phyloP scores from a whole-genome alignment of 2,329 filamentous ascomycete species.

The Achaetomium macrosporum region DNA sequence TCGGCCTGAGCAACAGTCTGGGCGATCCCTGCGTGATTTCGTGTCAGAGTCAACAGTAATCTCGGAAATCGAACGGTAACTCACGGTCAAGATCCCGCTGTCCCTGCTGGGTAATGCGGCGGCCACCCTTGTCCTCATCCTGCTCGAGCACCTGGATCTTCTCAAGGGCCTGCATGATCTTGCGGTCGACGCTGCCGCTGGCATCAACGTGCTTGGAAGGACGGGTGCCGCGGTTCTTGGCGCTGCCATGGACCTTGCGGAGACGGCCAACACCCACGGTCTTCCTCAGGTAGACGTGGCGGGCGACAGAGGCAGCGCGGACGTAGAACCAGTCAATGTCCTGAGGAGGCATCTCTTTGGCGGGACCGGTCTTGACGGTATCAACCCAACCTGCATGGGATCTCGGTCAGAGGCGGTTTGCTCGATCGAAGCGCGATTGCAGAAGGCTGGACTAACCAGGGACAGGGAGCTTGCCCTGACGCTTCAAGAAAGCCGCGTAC shows the following conservation, averaged over 20 bases:
- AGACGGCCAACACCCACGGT: constrained; percentile 97
- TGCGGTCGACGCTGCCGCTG: constrained; percentile 92
- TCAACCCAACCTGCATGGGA: constrained; percentile 79
- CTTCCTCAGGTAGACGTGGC: constrained; percentile 99
- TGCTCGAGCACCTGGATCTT: constrained; percentile 98
- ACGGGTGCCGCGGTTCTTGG: constrained; percentile 92
- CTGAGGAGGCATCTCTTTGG: constrained; percentile 97
- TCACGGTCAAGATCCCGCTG: constrained; percentile 96
- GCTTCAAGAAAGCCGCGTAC: constrained; percentile 87
- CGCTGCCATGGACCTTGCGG: constrained; percentile 89
- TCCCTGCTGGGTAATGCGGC: constrained; percentile 94
- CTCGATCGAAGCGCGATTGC: neutral
- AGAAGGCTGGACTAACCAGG: constrained; percentile 58
- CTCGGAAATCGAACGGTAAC: constrained; percentile 22
- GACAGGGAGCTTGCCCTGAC: constrained; percentile 87
- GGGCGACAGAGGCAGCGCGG: constrained; percentile 89
- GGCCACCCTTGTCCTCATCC: constrained; percentile 97
- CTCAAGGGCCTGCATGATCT: constrained; percentile 94
- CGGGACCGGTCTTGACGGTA: constrained; percentile 95
- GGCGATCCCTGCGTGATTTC: constrained; percentile 54
- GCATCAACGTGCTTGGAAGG: constrained; percentile 95
- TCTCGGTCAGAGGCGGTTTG: constrained; percentile 17
- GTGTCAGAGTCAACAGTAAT: neutral
- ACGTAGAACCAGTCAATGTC: constrained; percentile 94
- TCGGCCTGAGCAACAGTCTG: constrained; percentile 72